Conservation (phyloP, 306 rosid genomes). For the Medicago ruthenica region DNA sequence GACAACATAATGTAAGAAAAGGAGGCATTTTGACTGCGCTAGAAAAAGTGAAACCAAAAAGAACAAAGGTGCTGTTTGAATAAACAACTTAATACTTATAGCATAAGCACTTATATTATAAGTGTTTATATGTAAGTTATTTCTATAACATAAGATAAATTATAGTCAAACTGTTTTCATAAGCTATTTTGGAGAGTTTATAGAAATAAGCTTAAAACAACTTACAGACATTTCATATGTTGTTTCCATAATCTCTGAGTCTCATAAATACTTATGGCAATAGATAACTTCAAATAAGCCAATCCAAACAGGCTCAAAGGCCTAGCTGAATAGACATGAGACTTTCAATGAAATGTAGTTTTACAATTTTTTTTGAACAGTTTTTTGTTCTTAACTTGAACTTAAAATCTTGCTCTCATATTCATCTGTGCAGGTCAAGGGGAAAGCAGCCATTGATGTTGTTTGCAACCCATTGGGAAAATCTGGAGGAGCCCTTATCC, state of each 20-base stretch:
- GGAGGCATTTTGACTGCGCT: neutral
- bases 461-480: conserved; percentile 99
- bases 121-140: too few relatives aligned
- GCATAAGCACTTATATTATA: neutral
- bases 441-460: conserved; percentile 98
- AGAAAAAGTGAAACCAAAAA: neutral
- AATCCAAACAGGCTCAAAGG: neutral
- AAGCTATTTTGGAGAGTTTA: neutral
- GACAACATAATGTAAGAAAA: neutral
- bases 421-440: conserved; percentile 80
- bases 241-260: neutral
- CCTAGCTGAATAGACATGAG: neutral
- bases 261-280: neutral
- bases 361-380: neutral
- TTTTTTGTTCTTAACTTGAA: neutral
- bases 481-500: conserved; percentile 97
- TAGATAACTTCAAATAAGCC: neutral
- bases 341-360: neutral
- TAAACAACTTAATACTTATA: neutral
- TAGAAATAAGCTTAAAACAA: neutral
- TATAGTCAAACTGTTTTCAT: neutral
- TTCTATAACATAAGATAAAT: neutral
- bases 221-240: neutral
- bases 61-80: too few relatives aligned
- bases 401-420: neutral